Base-by-base conservation (phyloP, 2,329 filamentous ascomycete genomes). In the Coniochaeta sp. region DNA sequence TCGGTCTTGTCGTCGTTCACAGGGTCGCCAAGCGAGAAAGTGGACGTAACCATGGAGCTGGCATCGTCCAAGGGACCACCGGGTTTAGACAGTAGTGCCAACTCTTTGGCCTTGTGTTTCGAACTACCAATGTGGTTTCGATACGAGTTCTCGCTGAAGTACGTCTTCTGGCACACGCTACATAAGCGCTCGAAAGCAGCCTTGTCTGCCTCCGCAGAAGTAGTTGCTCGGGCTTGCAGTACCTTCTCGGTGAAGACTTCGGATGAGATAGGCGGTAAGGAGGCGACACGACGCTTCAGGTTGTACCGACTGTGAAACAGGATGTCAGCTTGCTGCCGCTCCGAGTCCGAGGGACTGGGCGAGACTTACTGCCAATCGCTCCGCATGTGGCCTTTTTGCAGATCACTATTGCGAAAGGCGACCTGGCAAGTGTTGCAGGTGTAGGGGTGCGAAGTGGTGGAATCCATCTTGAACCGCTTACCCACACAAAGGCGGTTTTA, bases 371-470 rank as follows among this genome's bases (percentile, higher is more conserved):
- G 93, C 95, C 95, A 99, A 78, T 99, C 95, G 68, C 89, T 95
- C 74, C 95, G 92, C 95, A 99, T 99, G 73, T 99, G 95, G 40
- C 86, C 88, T 73, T 95, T 88, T 77, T 99, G 95, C 60, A 96
- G 82, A 72, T 98, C 93, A 73, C 90, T 92, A 71, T 91, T 92
- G 66, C 93, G 89, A 77, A 98, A 99, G 58, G 93, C 95, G 67
- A 99, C 93, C 73, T 96, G 91, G 72, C 95, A 99, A 61, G 93
- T 95, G 76, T 98, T 99, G 86, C 95, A 99, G 60, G 93, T 98
- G 77, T 93, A 99, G 1, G 95, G 93, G 72, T 97, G 91, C 28
- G 88, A 81, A 34, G 83, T 70, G 17, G 76, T 68, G 28, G 68
- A 55, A 50, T 75, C 69, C 59, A 67, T 66, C 58, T 64, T 69